Percentiles rank a stretch among this genome's conserved stretches.
Evolutionary conservation across 495 filamentous ascomycete genomes (phyloP).

Genomic region (Letharia columbiana): DNA sequence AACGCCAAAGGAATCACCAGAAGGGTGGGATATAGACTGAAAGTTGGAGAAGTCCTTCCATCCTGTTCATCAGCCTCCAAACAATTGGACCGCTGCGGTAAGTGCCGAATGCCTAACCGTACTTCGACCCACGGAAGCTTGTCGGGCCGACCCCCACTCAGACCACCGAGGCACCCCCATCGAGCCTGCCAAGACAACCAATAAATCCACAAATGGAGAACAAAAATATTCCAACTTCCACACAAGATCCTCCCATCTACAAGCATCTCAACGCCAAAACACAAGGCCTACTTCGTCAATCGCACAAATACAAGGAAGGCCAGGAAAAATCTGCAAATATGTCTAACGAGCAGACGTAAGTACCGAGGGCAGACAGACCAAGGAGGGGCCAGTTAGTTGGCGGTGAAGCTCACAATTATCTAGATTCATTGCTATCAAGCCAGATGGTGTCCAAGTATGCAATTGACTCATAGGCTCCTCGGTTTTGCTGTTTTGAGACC

Average conservation of each 20-base stretch:
- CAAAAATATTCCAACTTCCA: slow-evolving; percentile 26
- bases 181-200: slow-evolving; percentile 11
- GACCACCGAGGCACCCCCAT: neutral
- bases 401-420: slow-evolving; percentile 41
- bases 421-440: slow-evolving; percentile 99
- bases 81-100: neutral
- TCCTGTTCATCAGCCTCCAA: neutral
- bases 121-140: neutral
- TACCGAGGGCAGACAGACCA: slow-evolving; percentile 22
- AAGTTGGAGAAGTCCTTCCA: too few relatives aligned
- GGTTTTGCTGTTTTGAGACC: slow-evolving; percentile 16
- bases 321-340: slow-evolving; percentile 45
- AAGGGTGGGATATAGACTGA: neutral
- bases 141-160: slow-evolving; percentile 11
- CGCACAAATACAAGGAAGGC: slow-evolving; percentile 31
- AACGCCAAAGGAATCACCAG: slow-evolving; percentile 1
- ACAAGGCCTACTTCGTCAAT: slow-evolving; percentile 34
- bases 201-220: slow-evolving; percentile 20
- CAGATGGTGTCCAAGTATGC: slow-evolving; percentile 94
- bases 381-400: slow-evolving; percentile 7
- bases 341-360: slow-evolving; percentile 92
- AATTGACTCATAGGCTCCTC: slow-evolving; percentile 7
- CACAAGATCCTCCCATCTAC: slow-evolving; percentile 37
- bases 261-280: slow-evolving; percentile 42
- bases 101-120: neutral